Percentiles rank a stretch among this genome's conserved stretches.
These are phyloP conservation scores for Talaromyces sp. DNA, from an alignment of 2,329 filamentous ascomycete genomes.

Conservation along the genomic window DNA sequence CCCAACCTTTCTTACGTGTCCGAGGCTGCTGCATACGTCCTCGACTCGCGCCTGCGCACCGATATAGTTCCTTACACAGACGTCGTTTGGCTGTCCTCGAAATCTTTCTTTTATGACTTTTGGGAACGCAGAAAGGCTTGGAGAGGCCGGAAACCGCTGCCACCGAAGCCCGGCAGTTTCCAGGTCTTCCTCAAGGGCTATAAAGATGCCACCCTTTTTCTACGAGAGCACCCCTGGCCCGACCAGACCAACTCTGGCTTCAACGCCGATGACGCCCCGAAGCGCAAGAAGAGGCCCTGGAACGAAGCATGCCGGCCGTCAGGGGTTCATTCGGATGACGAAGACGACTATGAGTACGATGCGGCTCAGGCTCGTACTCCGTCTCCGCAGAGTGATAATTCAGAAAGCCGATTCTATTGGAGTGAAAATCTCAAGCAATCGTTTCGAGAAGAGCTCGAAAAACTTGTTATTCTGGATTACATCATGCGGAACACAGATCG, in stretches of 20 bases:
- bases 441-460: conserved; percentile 92
- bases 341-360: conserved; percentile 51
- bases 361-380: conserved; percentile 32
- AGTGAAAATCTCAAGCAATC: conserved; percentile 82
- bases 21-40: conserved; percentile 91
- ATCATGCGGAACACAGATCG: conserved; percentile 99
- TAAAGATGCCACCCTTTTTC: conserved; percentile 92
- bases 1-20: conserved; percentile 97
- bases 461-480: conserved; percentile 94
- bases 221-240: conserved; percentile 94
- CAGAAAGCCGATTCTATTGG: conserved; percentile 64
- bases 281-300: conserved; percentile 67
- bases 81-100: conserved; percentile 87
- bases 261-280: conserved; percentile 60
- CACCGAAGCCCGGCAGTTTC: conserved; percentile 89
- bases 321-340: conserved; percentile 53
- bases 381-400: conserved; percentile 40
- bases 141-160: conserved; percentile 77
- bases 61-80: conserved; percentile 95
- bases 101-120: conserved; percentile 96
- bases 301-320: conserved; percentile 73
- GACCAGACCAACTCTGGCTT: conserved; percentile 72
- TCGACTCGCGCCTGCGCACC: conserved; percentile 83
- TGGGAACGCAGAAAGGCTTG: conserved; percentile 90
- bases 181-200: conserved; percentile 96